A percentile compares a stretch with the other conserved stretches of the same genome.
Evolutionary conservation across 176 grass and related monocot species (phyloP).

Genomic region (Raddia guianensis): DNA sequence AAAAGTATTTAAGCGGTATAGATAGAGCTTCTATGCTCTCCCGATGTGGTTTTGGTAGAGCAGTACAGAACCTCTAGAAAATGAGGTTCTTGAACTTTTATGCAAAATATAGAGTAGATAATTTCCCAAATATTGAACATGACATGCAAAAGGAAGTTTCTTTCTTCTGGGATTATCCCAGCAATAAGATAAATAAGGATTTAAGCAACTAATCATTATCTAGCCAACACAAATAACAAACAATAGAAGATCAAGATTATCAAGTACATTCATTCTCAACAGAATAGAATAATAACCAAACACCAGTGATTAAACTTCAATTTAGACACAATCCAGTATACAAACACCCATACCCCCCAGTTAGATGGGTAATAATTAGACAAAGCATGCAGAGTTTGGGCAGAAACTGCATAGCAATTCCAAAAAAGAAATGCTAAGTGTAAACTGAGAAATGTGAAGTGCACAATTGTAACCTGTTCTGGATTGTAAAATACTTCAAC

Average conservation of each 20-base stretch:
- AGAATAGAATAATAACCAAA: not conserved
- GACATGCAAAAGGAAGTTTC: not conserved
- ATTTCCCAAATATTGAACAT: not conserved
- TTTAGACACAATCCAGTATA: not conserved
- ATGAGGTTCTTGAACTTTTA: not conserved
- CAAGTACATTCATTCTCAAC: not conserved
- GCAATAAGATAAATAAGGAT: not conserved
- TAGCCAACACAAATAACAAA: not conserved
- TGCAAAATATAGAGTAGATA: not conserved
- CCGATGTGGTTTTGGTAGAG: not conserved
- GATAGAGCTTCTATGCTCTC: too few species aligned
- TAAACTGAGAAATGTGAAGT: conserved; percentile 2
- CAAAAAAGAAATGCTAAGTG: not conserved
- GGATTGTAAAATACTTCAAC: conserved; percentile 96
- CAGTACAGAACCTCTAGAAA: not conserved
- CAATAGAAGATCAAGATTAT: not conserved
- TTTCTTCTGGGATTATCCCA: not conserved
- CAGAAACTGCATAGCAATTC: not conserved
- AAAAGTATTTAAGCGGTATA: not conserved
- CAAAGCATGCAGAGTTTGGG: not conserved
- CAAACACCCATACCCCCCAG: not conserved
- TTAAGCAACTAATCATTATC: not conserved
- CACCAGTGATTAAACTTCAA: not conserved
- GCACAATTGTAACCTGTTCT: conserved; percentile 64
- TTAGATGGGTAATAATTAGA: not conserved